phyloP scores from a whole-genome alignment of 2,329 filamentous ascomycete genomes.

The Alternaria burnsii region DNA sequence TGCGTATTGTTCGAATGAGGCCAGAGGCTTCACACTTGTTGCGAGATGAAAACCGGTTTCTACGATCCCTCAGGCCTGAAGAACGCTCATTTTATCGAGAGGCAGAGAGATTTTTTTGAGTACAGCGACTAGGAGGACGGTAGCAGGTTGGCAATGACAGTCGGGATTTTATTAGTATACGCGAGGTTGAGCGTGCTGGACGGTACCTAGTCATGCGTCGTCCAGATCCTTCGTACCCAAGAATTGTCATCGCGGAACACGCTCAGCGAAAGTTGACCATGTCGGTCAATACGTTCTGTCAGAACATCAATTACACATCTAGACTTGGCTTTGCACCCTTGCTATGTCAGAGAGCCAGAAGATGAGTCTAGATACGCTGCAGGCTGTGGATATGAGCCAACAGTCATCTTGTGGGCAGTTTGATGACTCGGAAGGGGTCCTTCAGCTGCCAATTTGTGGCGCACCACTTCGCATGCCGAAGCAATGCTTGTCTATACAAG shows the following conservation, averaged over 20 bases:
- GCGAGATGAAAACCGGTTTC: too few species aligned
- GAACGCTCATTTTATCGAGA: too few species aligned
- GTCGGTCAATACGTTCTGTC: neutral
- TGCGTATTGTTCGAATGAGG: too few species aligned
- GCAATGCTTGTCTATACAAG: constrained; percentile 4
- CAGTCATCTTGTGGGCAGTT: fast-evolving
- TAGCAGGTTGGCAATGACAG: neutral
- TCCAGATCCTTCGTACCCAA: too few species aligned
- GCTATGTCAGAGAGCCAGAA: too few species aligned
- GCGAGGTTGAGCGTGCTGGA: neutral
- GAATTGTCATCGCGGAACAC: too few species aligned
- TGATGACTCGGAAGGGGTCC: neutral
- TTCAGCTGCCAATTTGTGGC: constrained; percentile 10
- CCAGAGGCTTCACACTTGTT: too few species aligned
- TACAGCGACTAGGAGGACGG: too few species aligned
- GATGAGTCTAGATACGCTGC: neutral
- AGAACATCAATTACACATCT: neutral
- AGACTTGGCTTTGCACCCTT: neutral
- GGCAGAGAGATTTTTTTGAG: too few species aligned
- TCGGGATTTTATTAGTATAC: neutral
- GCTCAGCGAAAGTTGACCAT: too few species aligned
- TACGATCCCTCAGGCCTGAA: too few species aligned
- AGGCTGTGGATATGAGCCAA: neutral
- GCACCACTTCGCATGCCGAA: neutral
- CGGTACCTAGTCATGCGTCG: too few species aligned